Conservation (phyloP, 2,329 filamentous ascomycete genomes). For the Pseudopyricularia javanii region DNA sequence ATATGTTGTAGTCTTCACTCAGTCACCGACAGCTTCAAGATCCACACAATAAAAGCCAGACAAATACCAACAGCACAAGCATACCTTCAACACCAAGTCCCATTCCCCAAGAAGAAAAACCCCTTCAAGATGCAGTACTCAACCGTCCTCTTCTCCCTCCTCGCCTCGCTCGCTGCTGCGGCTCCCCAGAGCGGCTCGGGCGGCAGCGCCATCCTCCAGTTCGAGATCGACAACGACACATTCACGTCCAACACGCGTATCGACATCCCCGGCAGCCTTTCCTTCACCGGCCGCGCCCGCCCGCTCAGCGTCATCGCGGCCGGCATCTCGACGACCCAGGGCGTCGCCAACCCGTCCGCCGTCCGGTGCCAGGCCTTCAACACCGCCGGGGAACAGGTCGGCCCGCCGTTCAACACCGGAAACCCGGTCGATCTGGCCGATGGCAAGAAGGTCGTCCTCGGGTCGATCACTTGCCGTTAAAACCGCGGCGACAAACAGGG, state of each 20-base stretch:
- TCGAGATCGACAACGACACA: conserved; percentile 2
- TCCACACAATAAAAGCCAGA: neutral
- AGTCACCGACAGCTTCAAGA: too few species aligned
- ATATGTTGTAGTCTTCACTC: too few species aligned
- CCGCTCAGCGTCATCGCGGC: conserved; percentile 1
- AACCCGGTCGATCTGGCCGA: neutral
- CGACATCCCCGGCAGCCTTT: neutral
- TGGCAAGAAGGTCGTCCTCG: neutral
- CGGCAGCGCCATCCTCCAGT: neutral
- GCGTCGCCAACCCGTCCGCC: neutral
- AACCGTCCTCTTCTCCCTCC: neutral
- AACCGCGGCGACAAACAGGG: too few species aligned
- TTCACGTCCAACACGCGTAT: conserved; percentile 1
- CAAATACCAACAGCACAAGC: neutral
- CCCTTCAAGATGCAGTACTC: conserved; percentile 1
- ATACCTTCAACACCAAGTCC: too few species aligned
- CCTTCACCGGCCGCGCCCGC: neutral
- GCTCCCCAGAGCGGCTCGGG: neutral
- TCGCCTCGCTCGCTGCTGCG: neutral
- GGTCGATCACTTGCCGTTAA: neutral
- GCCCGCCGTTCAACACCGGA: neutral
- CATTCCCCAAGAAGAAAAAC: neutral
- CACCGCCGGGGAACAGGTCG: neutral
- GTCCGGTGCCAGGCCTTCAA: conserved; percentile 5
- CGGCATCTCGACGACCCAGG: neutral